Percentiles rank a stretch among this genome's conserved stretches.
These are phyloP conservation scores for Scedosporium dehoogii DNA, from an alignment of 2,329 filamentous ascomycete species.

Conservation along the genomic window DNA sequence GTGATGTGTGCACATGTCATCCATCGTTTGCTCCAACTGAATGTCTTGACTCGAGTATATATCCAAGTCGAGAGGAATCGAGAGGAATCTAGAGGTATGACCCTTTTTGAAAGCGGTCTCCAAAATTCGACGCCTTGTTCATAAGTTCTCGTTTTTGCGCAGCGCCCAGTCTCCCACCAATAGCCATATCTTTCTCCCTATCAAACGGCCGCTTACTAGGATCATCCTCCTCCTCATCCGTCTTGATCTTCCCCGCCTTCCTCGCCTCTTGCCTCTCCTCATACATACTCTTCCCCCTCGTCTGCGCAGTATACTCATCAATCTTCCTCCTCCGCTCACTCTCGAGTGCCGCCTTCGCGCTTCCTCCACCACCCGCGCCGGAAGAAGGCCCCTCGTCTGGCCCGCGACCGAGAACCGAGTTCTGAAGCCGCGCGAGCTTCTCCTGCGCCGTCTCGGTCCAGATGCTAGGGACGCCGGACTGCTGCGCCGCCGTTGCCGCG, in stretches of 20 bases:
- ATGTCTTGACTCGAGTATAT: too few relatives aligned
- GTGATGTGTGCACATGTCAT: background rate
- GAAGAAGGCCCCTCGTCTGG: constrained; percentile 27
- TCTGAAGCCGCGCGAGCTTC: constrained; percentile 68
- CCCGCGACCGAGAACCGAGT: constrained; percentile 70
- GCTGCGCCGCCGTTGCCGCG: constrained; percentile 18
- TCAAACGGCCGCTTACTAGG: constrained; percentile 85
- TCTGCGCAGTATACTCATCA: constrained; percentile 39
- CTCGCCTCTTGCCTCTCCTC: constrained; percentile 42
- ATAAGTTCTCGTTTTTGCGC: constrained; percentile 71
- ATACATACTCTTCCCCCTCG: constrained; percentile 47
- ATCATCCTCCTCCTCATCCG: constrained; percentile 68
- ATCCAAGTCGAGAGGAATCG: background rate
- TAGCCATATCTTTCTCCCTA: constrained; percentile 84
- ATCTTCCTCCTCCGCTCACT: constrained; percentile 41
- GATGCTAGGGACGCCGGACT: constrained; percentile 46
- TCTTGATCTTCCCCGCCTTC: constrained; percentile 21
- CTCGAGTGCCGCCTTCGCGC: constrained; percentile 38
- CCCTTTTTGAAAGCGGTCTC: constrained; percentile 72
- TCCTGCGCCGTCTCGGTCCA: constrained; percentile 92
- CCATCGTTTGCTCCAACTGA: too few relatives aligned
- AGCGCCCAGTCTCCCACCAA: constrained; percentile 60
- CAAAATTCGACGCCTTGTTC: constrained; percentile 70
- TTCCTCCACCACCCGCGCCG: background rate
- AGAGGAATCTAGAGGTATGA: constrained; percentile 36